These are phyloP conservation scores for Chlamydomonas urium DNA, from an alignment of 139 green algal species.

Conservation along the genomic window DNA sequence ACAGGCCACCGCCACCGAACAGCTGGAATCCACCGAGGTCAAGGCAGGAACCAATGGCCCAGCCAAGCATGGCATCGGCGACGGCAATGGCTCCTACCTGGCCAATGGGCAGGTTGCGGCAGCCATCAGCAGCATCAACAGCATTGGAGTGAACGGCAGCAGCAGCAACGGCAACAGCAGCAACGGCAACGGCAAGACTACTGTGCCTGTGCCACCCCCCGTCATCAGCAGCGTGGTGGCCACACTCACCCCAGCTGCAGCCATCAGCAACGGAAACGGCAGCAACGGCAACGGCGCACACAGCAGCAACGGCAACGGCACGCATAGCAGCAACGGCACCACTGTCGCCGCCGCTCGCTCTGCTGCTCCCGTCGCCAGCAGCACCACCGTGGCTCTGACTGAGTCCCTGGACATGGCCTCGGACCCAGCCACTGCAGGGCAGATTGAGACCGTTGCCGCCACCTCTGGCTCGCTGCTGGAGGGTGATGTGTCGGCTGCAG, in stretches of 20 bases:
- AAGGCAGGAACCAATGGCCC: neutral
- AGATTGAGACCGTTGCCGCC: conserved; percentile 16
- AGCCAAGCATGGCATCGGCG: neutral
- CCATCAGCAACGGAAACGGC: neutral
- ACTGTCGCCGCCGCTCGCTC: neutral
- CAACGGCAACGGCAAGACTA: neutral
- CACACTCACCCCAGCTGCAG: neutral
- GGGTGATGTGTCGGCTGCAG: neutral
- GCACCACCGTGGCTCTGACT: neutral
- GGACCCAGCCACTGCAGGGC: neutral
- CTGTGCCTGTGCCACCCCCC: neutral
- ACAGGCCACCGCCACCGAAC: neutral
- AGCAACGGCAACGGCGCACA: neutral
- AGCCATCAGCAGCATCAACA: too few relatives aligned
- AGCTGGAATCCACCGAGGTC: neutral
- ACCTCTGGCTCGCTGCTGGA: neutral
- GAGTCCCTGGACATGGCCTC: neutral
- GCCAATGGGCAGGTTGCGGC: too few relatives aligned
- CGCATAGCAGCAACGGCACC: neutral
- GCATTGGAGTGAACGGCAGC: too few relatives aligned
- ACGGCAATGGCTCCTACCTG: neutral
- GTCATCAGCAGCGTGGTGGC: too few relatives aligned
- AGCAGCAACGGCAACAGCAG: too few relatives aligned
- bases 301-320: neutral
- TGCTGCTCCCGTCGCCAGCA: neutral